phyloP scores from a whole-genome alignment of 1,284 basidiomycete species.

The Veloboletus limbatus region DNA sequence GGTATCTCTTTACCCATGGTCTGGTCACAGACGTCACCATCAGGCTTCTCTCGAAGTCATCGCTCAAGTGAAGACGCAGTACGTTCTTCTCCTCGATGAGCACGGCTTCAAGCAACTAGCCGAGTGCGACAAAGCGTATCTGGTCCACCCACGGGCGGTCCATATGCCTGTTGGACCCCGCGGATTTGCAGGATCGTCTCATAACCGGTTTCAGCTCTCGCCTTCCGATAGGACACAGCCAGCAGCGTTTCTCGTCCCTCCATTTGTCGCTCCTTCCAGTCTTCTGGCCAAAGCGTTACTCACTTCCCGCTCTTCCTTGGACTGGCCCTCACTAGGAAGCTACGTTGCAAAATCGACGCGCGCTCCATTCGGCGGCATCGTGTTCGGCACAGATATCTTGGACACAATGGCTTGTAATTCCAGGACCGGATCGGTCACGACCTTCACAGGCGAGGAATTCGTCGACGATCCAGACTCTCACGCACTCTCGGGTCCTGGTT shows the following conservation, averaged over 20 bases:
- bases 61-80: conserved; percentile 41
- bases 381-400: conserved; percentile 21
- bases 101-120: conserved; percentile 37
- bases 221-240: conserved; percentile 31
- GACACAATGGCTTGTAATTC: conserved; percentile 1
- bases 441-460: background rate
- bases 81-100: conserved; percentile 52
- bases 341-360: conserved; percentile 19
- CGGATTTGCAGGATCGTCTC: conserved; percentile 34
- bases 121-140: conserved; percentile 31
- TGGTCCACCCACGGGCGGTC: conserved; percentile 38
- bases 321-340: conserved; percentile 47
- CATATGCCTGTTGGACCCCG: conserved; percentile 45
- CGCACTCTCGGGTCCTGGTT: background rate
- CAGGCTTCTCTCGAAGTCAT: conserved; percentile 32
- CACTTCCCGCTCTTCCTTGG: conserved; percentile 16
- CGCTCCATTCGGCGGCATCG: conserved; percentile 22
- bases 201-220: conserved; percentile 31
- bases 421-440: background rate
- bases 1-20: conserved; percentile 41
- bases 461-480: conserved; percentile 2
- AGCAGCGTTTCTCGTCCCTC: conserved; percentile 53
- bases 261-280: conserved; percentile 42
- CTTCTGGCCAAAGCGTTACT: conserved; percentile 30
- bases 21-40: conserved; percentile 26